Percentiles rank a stretch among this genome's conserved stretches.
phyloP scores from a whole-genome alignment of 805 yeast genomes.

The Blastobotrys chiropterorum region DNA sequence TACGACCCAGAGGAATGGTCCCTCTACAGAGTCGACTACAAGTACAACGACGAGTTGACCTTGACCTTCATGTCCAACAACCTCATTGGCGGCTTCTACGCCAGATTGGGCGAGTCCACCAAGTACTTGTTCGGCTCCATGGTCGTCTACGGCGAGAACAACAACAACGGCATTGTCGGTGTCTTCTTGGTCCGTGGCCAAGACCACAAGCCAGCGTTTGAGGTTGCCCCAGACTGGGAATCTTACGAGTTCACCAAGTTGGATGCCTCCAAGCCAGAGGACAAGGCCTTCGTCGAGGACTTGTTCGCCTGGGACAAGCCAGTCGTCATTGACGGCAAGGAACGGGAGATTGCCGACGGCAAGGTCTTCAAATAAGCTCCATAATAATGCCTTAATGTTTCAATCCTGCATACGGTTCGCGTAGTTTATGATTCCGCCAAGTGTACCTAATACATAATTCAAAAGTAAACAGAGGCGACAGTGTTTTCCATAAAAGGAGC shows the following conservation, averaged over 20 bases:
- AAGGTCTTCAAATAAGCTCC: conserved; percentile 83
- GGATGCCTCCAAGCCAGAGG: conserved; percentile 71
- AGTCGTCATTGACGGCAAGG: conserved; percentile 67
- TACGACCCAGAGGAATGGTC: conserved; percentile 93
- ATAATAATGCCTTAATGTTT: background rate
- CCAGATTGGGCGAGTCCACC: conserved; percentile 85
- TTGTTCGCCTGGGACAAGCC: conserved; percentile 99
- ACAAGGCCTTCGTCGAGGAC: conserved; percentile 75
- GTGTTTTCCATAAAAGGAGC: too few species aligned
- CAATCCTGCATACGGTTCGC: too few species aligned
- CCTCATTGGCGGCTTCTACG: conserved; percentile 96
- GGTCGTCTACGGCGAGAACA: conserved; percentile 98
- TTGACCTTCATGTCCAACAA: conserved; percentile 97
- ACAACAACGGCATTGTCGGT: conserved; percentile 95
- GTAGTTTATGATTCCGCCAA: too few species aligned
- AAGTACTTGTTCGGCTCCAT: conserved; percentile 90
- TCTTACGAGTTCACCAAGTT: conserved; percentile 79
- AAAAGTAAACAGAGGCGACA: too few species aligned
- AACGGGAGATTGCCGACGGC: conserved; percentile 91
- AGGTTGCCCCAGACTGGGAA: conserved; percentile 99
- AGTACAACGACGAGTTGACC: conserved; percentile 96
- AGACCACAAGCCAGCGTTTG: conserved; percentile 83
- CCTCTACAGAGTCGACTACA: conserved; percentile 89
- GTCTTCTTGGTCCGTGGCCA: conserved; percentile 94
- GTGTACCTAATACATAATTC: too few species aligned